A percentile compares a stretch with the other conserved stretches of the same genome.
Evolutionary conservation across 352 stramenopile species (phyloP).

Genomic region (Globisporangium abappressorium): DNA sequence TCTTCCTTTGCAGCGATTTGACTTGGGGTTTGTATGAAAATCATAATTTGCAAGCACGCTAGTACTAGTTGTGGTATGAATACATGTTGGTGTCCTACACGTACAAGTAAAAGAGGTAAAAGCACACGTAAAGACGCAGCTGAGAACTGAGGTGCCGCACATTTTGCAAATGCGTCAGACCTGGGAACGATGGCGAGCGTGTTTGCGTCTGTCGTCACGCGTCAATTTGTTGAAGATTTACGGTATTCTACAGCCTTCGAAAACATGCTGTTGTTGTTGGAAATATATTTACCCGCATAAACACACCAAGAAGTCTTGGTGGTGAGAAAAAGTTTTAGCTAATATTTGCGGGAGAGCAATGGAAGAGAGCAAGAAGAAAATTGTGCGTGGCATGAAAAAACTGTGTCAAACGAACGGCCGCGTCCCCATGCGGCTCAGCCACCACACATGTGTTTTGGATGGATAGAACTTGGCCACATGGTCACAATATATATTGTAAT

Average conservation of each 20-base stretch:
- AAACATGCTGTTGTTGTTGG: neutral
- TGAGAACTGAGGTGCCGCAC: neutral
- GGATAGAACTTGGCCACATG: neutral
- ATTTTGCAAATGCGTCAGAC: neutral
- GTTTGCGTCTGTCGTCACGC: neutral
- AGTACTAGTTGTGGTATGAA: neutral
- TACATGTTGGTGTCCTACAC: neutral
- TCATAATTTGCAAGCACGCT: neutral
- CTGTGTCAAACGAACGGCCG: neutral
- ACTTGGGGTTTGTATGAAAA: neutral
- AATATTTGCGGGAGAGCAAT: too few relatives aligned
- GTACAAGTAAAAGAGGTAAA: neutral
- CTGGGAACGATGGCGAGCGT: neutral
- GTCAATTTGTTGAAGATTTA: constrained; percentile 7
- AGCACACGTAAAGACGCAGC: neutral
- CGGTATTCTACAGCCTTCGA: neutral
- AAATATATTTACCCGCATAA: neutral
- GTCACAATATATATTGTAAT: neutral
- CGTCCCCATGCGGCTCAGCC: neutral
- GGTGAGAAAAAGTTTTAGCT: too few relatives aligned
- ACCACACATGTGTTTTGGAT: neutral
- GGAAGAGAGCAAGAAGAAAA: too few relatives aligned
- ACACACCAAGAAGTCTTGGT: too few relatives aligned
- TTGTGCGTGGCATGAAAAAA: neutral
- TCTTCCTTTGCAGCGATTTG: neutral